Evolutionary conservation across 1,284 basidiomycete species (phyloP), one percentile per base, ranked within the genome.

Genomic region (Trichosporon faecale): DNA sequence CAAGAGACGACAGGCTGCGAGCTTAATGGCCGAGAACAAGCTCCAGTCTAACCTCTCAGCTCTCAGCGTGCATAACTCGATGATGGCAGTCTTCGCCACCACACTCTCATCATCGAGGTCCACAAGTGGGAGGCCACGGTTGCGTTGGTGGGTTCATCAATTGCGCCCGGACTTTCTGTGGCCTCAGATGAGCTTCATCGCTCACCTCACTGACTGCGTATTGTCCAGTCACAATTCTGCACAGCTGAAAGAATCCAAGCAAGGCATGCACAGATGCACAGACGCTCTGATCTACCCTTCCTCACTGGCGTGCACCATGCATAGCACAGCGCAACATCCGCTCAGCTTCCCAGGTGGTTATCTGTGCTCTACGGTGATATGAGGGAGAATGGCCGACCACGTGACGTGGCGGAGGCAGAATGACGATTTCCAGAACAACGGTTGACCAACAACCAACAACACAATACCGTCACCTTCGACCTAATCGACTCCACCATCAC

Each of bases 401-500:
- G 57, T 61, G 57, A 61, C 57, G 57, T 61, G 57, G 57, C 57
- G 57, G 57, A n/a, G 57, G 57, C 57, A 65, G 37, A 49, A 46
- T 55, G 46, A 25, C 57, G 64, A 69, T 69, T 67, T 70, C 61
- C 21, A 49, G 60, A 44, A 52, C 40, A 21, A 57, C 33, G 65
- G 63, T 40, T 9, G 27, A 27, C 21, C 40, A 35, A 46, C 65
- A 66, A 35, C 49, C 55, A 40, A 52, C 40, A 57, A 49, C 40
- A 46, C 64, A 40, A 31, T 29, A 31, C 27, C 9, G 27, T 31
- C 57, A n/a, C n/a, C 16, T 66, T 8, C 55, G 23, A 44, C 55
- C 55, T n/a, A 25, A 44, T 14, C n/a, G 16, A 66, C 29, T 16
- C 35, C 11, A 23, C 67, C 23, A 35, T 33, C 23, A 64, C 67